phyloP scores from a whole-genome alignment of 1,284 basidiomycete species.

The Trichosporon coremiiforme region DNA sequence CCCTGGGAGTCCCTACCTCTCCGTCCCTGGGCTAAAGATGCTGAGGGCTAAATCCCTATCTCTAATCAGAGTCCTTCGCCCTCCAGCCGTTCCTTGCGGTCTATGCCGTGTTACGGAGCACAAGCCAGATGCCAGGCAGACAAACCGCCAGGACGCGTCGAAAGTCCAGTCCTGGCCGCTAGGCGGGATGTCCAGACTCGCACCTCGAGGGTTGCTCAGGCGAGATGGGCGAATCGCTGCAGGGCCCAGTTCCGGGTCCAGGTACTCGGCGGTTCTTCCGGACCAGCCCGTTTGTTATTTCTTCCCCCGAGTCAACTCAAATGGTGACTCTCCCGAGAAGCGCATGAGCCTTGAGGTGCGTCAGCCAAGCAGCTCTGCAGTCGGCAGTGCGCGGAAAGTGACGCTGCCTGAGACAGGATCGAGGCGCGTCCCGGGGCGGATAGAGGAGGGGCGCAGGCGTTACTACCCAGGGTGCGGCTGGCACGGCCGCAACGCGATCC shows the following conservation, averaged over 20 bases:
- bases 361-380: neutral
- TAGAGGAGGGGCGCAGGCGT: neutral
- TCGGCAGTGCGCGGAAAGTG: neutral
- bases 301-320: constrained; percentile 7
- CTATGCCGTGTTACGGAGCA: neutral
- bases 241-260: neutral
- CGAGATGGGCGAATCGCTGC: neutral
- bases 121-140: neutral
- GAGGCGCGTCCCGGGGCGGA: neutral
- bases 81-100: neutral
- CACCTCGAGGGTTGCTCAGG: neutral
- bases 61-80: neutral
- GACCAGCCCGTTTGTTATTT: constrained; percentile 6
- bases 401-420: neutral
- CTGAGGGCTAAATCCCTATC: constrained; percentile 1
- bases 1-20: neutral
- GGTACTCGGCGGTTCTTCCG: neutral
- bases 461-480: neutral
- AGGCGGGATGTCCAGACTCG: neutral
- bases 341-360: neutral
- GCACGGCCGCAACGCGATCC: neutral
- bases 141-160: neutral
- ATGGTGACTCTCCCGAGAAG: neutral
- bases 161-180: neutral
- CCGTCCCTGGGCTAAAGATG: neutral